Base-by-base conservation (phyloP, 208 protist species). In the Trypanosoma theileri region DNA sequence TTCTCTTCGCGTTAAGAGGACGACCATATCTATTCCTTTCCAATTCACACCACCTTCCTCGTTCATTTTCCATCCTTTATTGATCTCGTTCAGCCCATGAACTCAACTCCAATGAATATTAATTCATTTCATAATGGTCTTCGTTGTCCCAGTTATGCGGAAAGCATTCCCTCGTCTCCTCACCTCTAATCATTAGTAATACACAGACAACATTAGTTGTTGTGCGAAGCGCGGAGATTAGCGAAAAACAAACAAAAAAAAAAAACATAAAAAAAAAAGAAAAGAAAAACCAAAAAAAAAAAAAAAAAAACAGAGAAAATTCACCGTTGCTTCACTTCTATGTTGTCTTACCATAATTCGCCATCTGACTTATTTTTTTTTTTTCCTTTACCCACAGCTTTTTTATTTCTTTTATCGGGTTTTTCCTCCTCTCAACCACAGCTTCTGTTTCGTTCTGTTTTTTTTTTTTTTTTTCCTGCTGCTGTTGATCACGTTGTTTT, bases 171-270 rank as follows among this genome's bases (percentile, higher is more conserved):
- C 40, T 51, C 58, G 16, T n/a, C 40, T 24, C 17, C 60, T 12
- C 19, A 17, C n/a, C 22, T 35, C 50, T 62, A 35, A 26, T 1
- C 58, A 40, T 17, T 13, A 12, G n/a, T 28, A 63, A 24, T 24
- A 28, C 12, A 24, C n/a, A 45, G 19, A 24, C 54, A 53, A 19
- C 19, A 62, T 10, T 19, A 57, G 16, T 26, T 17, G 1, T 11
- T n/a, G 16, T 48, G 16, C 3, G 44, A 12, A 11, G 16, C 1
- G 2, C 44, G 16, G 16, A 17, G 16, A 46, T 24, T 46, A 53
- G 10, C 7, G 69, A 22, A 66, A 53, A 16, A 24, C 66, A 48
- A 79, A 57, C 16, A 63, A 72, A 73, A 71, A 64, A 69, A 72
- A 56, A 70, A 17, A 66, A 44, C 28, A 66, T 52, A 66, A 69